A percentile compares a stretch with the other conserved stretches of the same genome.
Evolutionary conservation across 2,329 filamentous ascomycete genomes (phyloP).

Genomic region (Rasamsonia emersonii): DNA sequence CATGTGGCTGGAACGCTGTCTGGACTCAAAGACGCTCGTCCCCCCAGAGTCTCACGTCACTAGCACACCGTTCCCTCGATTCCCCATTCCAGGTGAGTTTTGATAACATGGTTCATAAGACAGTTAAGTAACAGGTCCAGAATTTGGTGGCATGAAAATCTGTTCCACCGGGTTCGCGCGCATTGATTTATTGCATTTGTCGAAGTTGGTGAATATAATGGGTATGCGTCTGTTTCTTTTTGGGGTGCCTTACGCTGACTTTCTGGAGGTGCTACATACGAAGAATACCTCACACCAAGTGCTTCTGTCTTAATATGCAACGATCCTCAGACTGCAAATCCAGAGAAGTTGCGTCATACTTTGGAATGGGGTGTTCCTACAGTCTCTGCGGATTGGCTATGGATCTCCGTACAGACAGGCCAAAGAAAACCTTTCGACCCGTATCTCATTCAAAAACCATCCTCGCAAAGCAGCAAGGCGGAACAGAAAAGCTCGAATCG

Average conservation of each 20-base stretch:
- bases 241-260: conserved; percentile 13
- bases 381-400: conserved; percentile 77
- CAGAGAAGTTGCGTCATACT: conserved; percentile 72
- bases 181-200: conserved; percentile 77
- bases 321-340: conserved; percentile 42
- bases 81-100: conserved; percentile 51
- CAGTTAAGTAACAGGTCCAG: conserved; percentile 33
- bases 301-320: conserved; percentile 74
- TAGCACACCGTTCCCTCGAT: conserved; percentile 64
- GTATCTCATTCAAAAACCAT: conserved; percentile 30
- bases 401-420: conserved; percentile 59
- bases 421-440: conserved; percentile 40
- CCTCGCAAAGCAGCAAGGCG: conserved; percentile 15
- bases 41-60: conserved; percentile 62
- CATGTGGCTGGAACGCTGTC: conserved; percentile 85
- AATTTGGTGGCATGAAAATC: conserved; percentile 61
- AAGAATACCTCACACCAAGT: conserved; percentile 63
- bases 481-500: not conserved
- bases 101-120: not conserved
- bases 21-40: conserved; percentile 65
- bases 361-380: conserved; percentile 67
- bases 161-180: conserved; percentile 76
- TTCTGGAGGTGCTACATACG: conserved; percentile 59
- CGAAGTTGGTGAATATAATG: conserved; percentile 64
- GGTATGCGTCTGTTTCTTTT: conserved; percentile 35